These are phyloP conservation scores for Hanseniaspora singularis DNA, from an alignment of 805 yeast species.

Conservation along the genomic window DNA sequence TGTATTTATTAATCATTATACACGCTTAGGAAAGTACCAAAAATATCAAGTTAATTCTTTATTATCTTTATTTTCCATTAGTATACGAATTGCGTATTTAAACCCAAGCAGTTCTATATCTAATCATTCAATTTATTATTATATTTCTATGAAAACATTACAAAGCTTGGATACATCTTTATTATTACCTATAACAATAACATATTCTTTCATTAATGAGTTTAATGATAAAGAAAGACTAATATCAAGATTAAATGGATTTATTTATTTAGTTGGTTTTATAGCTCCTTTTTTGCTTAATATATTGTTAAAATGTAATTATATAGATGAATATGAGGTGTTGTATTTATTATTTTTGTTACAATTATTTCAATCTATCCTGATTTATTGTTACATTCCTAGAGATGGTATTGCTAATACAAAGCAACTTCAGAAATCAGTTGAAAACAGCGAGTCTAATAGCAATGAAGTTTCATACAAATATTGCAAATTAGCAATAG, in stretches of 20 bases:
- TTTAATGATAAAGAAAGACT: neutral
- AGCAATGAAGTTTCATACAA: no score
- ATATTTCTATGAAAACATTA: constrained; percentile 39
- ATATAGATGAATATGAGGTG: neutral
- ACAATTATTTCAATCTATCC: neutral
- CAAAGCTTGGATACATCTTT: constrained; percentile 35
- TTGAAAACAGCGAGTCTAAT: no score
- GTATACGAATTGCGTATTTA: neutral
- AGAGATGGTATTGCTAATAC: no score
- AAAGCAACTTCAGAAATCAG: no score
- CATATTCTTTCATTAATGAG: neutral
- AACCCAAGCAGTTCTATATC: neutral
- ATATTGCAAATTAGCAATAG: neutral
- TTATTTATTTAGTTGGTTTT: neutral
- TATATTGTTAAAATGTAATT: neutral
- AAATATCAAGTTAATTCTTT: neutral
- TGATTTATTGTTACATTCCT: neutral
- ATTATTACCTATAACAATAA: neutral
- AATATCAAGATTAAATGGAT: neutral
- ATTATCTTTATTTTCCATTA: neutral
- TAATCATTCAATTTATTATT: constrained; percentile 37
- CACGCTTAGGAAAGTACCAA: neutral
- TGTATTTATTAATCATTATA: neutral
- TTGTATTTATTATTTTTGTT: neutral
- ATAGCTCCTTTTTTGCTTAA: neutral